phyloP scores from a whole-genome alignment of 768 basidiomycete species.

The Trametes villosa region DNA sequence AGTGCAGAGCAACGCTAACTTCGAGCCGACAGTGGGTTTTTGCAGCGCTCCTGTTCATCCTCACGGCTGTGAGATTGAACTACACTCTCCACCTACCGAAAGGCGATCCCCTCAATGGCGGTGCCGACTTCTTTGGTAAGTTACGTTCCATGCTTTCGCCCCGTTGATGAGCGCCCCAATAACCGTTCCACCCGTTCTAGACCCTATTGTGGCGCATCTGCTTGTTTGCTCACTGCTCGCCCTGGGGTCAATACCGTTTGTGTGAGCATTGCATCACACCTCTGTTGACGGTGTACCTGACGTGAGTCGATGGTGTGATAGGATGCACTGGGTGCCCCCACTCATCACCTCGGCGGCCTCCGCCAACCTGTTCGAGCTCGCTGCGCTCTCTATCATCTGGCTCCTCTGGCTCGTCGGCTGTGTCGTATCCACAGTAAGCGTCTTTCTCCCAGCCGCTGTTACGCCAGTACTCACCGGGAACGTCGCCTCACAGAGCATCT shows the following conservation, averaged over 20 bases:
- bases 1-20: neutral
- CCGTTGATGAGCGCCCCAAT: too few relatives aligned
- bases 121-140: constrained; percentile 32
- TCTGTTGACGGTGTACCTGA: neutral
- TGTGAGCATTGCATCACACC: constrained; percentile 26
- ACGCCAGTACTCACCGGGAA: constrained; percentile 22
- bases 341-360: constrained; percentile 14
- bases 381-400: constrained; percentile 29
- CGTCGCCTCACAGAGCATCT: constrained; percentile 29
- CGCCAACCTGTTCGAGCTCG: constrained; percentile 27
- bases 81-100: constrained; percentile 34
- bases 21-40: constrained; percentile 26
- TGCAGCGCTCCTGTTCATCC: constrained; percentile 27
- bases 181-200: constrained; percentile 9
- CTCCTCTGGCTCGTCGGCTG: constrained; percentile 37
- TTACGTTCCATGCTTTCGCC: neutral
- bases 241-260: constrained; percentile 24
- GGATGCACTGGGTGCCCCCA: constrained; percentile 52
- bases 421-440: constrained; percentile 31
- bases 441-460: neutral
- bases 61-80: constrained; percentile 31
- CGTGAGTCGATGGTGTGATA: neutral
- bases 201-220: constrained; percentile 35
- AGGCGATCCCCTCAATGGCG: constrained; percentile 35
- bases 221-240: constrained; percentile 32